A percentile compares a stretch with the other conserved stretches of the same genome.
These are phyloP conservation scores for Hibiscus trionum DNA, from an alignment of 345 rosid genomes.

Conservation along the genomic window DNA sequence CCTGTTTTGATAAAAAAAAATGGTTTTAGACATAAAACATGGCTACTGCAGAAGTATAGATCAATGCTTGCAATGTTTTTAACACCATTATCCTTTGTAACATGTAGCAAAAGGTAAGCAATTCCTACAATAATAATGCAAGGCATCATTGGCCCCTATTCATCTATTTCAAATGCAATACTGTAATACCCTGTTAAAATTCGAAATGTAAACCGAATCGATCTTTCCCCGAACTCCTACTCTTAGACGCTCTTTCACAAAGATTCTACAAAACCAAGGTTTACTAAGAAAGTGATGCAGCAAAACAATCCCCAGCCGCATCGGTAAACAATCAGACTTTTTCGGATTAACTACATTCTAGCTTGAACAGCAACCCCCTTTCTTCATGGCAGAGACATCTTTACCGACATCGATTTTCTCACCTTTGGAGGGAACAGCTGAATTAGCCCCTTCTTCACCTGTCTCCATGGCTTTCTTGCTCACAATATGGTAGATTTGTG, in stretches of 20 bases:
- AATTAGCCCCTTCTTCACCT: slow-evolving; percentile 37
- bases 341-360: slow-evolving; percentile 20
- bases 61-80: too few species aligned
- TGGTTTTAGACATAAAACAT: neutral
- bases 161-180: too few species aligned
- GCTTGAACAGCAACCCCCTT: slow-evolving; percentile 76
- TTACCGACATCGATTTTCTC: slow-evolving; percentile 76
- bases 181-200: too few species aligned
- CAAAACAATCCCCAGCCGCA: neutral
- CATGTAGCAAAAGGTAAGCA: neutral
- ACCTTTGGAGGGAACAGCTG: slow-evolving; percentile 62
- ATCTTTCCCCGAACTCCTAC: too few species aligned
- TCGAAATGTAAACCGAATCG: too few species aligned
- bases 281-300: too few species aligned
- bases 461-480: slow-evolving; percentile 86
- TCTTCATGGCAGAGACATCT: slow-evolving; percentile 86
- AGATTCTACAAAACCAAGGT: neutral
- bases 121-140: neutral
- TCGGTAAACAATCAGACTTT: neutral
- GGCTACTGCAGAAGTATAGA: too few species aligned
- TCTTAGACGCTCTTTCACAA: neutral
- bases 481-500: slow-evolving; percentile 69
- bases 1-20: too few species aligned
- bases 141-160: too few species aligned
- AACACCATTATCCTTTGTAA: neutral